Conservation (phyloP, 805 yeast genomes). For the Saturnispora diversa region DNA sequence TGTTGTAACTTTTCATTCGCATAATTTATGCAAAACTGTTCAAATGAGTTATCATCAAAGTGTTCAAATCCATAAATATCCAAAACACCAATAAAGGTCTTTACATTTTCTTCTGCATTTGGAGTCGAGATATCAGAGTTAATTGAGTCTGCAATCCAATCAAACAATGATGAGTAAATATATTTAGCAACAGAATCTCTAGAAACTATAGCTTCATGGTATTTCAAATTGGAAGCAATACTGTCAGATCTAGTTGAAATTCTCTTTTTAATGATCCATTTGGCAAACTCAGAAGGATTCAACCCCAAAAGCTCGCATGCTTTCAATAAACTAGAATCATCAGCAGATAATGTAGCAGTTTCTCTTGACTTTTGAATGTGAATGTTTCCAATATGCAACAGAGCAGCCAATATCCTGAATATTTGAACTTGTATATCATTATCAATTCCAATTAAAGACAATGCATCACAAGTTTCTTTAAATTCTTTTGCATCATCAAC, state of each 20-base stretch:
- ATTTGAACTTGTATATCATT: slow-evolving; percentile 53
- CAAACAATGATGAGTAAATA: slow-evolving; percentile 84
- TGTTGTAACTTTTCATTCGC: slow-evolving; percentile 96
- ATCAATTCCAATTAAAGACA: slow-evolving; percentile 67
- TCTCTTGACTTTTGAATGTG: slow-evolving; percentile 75
- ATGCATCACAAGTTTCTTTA: slow-evolving; percentile 64
- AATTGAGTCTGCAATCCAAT: slow-evolving; percentile 85
- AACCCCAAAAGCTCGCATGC: slow-evolving; percentile 81
- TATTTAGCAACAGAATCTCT: slow-evolving; percentile 94
- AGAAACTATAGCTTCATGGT: slow-evolving; percentile 79
- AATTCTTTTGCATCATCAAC: slow-evolving; percentile 81
- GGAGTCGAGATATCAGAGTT: slow-evolving; percentile 76
- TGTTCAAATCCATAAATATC: slow-evolving; percentile 98
- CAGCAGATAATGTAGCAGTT: slow-evolving; percentile 70
- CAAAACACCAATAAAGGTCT: slow-evolving; percentile 85
- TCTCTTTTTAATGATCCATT: slow-evolving; percentile 90
- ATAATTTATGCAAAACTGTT: slow-evolving; percentile 94
- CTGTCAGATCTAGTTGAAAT: slow-evolving; percentile 86
- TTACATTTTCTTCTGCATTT: slow-evolving; percentile 46
- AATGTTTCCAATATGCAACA: slow-evolving; percentile 89
- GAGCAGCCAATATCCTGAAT: slow-evolving; percentile 74
- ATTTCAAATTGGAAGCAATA: slow-evolving; percentile 73
- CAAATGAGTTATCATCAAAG: slow-evolving; percentile 87
- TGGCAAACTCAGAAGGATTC: slow-evolving; percentile 62
- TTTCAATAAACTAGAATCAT: slow-evolving; percentile 72